Evolutionary conservation across 2,329 filamentous ascomycete genomes (phyloP).

Genomic region (Ophiostoma montium): DNA sequence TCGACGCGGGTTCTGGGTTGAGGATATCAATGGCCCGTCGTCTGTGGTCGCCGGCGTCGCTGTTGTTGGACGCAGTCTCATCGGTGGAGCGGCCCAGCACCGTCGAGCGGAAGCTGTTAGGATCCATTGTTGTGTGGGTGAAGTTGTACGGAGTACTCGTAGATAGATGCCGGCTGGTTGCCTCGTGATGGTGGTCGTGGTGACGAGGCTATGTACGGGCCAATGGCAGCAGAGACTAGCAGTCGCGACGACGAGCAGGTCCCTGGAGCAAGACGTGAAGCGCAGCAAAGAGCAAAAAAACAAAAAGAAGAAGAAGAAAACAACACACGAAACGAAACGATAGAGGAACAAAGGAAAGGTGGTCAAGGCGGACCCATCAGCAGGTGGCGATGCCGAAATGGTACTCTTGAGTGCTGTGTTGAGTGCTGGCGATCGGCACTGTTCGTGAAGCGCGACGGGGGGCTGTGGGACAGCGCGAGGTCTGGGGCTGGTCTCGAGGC

Average conservation of each 20-base stretch:
- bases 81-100: constrained; percentile 29
- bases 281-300: background rate
- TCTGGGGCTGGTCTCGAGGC: background rate
- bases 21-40: constrained; percentile 33
- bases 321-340: background rate
- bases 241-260: background rate
- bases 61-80: background rate
- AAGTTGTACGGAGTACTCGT: background rate
- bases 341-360: background rate
- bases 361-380: background rate
- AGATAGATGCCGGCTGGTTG: background rate
- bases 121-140: constrained; percentile 10
- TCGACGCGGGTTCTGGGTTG: constrained; percentile 15
- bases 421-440: too few species aligned
- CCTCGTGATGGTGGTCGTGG: background rate
- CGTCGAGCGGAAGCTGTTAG: constrained; percentile 34
- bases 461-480: background rate
- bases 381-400: background rate
- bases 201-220: background rate
- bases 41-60: constrained; percentile 22
- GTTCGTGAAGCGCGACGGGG: constrained; percentile 4
- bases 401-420: too few species aligned
- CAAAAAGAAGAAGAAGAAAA: background rate
- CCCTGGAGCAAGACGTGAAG: background rate
- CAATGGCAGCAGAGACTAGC: constrained; percentile 2